Conservation (phyloP, 1,284 basidiomycete genomes). For the Pholiota adiposa region DNA sequence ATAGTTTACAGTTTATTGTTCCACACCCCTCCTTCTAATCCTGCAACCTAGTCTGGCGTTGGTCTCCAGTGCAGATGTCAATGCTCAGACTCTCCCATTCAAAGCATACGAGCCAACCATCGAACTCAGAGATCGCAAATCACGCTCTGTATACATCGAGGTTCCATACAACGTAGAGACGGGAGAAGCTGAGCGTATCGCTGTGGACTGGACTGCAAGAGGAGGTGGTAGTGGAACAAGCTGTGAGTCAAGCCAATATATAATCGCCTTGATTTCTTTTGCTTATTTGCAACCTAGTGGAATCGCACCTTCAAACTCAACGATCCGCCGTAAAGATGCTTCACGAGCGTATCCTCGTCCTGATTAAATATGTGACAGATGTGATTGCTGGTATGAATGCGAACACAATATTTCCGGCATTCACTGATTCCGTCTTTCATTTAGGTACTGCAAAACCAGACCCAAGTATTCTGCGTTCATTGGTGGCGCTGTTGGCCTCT, state of each 20-base stretch:
- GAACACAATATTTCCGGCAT: conserved; percentile 2
- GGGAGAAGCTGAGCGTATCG: conserved; percentile 97
- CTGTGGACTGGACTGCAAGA: conserved; percentile 93
- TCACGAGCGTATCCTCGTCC: conserved; percentile 83
- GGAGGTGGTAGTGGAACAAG: conserved; percentile 86
- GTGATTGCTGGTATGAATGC: conserved; percentile 68
- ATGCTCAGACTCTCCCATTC: conserved; percentile 78
- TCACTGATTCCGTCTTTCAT: conserved; percentile 8
- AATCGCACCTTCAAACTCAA: conserved; percentile 89
- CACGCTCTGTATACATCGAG: conserved; percentile 82
- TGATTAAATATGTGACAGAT: conserved; percentile 82
- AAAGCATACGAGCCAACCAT: conserved; percentile 90
- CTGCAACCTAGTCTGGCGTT: conserved; percentile 60
- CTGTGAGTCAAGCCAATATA: conserved; percentile 48
- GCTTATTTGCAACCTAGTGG: conserved; percentile 55
- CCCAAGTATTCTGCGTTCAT: conserved; percentile 81
- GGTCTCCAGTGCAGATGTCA: conserved; percentile 55
- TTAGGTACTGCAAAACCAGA: conserved; percentile 73
- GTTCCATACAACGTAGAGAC: conserved; percentile 90
- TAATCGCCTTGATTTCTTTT: background rate
- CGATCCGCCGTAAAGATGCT: conserved; percentile 96
- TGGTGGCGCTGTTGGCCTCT: conserved; percentile 85
- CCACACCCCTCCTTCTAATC: conserved; percentile 76
- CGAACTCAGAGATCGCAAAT: conserved; percentile 77
- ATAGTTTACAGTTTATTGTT: conserved; percentile 75